Conservation (phyloP, 306 rosid species). For the Rosa chinensis region DNA sequence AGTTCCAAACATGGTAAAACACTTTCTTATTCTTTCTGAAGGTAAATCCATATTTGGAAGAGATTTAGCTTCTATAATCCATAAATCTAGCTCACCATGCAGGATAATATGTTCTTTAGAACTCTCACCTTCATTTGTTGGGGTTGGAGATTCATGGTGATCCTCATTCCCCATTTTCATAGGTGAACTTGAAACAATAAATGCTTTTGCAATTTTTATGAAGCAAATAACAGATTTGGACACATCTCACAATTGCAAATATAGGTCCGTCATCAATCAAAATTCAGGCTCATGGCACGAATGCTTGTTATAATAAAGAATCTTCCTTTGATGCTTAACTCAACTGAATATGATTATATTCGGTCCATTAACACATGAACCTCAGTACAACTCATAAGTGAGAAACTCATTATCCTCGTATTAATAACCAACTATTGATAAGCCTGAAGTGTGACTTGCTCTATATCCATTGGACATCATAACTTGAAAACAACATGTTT, state of each 20-base stretch:
- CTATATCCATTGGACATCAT: no score
- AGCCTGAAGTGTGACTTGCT: no score
- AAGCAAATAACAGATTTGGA: not conserved
- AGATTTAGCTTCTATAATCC: constrained; percentile 67
- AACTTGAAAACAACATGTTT: no score
- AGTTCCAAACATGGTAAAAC: constrained; percentile 50
- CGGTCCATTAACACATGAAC: no score
- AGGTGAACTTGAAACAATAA: not conserved
- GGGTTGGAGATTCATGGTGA: constrained; percentile 4
- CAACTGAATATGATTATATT: no score
- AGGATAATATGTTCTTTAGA: constrained; percentile 36
- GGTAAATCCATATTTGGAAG: constrained; percentile 76
- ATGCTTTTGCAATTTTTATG: not conserved
- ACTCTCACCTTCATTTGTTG: constrained; percentile 4
- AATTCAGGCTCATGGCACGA: no score
- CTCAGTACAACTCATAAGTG: no score
- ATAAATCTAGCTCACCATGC: constrained; percentile 65
- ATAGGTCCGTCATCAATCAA: not conserved
- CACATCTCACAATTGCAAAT: not conserved
- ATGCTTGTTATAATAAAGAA: no score
- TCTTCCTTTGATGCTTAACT: no score
- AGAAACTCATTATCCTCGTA: no score
- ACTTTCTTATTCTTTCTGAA: constrained; percentile 52
- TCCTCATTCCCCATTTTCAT: constrained; percentile 30
- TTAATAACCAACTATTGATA: no score